Base-by-base conservation (phyloP, 192 early-diverging fungal genomes). In the Paraglomus occultum region DNA sequence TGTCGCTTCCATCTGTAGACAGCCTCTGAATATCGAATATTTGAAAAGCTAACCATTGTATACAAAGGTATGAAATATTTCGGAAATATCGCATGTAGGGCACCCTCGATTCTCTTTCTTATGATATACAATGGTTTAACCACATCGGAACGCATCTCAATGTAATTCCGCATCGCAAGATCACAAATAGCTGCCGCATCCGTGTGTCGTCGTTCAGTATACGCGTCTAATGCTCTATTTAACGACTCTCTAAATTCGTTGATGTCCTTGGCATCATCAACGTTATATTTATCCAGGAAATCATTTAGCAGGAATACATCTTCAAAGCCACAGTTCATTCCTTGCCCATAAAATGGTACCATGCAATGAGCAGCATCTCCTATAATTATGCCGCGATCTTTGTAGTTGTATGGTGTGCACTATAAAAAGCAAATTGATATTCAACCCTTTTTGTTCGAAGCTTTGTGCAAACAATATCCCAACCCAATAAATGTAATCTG, bases 251-350 rank as follows among this genome's bases (percentile, higher is more conserved):
- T 67, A 39, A 6, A 71, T 38, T 45, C 72, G 22, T 59, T 70
- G 22, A 63, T 51, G 15, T 60, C 71, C 51, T 47, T 48, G 1
- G 50, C 54, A 39, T 46, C 42, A 45, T 38, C 38, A 20, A 38
- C 38, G 40, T 76, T 50, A 51, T 84, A 80, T 23, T 87, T 77
- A 38, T 87, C 85, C 11, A 96, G 74, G 4, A 87, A 75, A 5
- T 63, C 38, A 50, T 87, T 68, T 51, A 93, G 77, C 14, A 89
- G 82, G 45, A 90, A 78, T 14, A 94, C 85, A 71, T 99, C 96
- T 72, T 99, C 91, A 61, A 99, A 96, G 5, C 96, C 96, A 78
- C 95, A 97, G 79, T 99, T 99, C 96, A 99, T 97, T 9, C 96
- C 96, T 72, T 93, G 91, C 15, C 96, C 96, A 58, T 94, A 99